These are phyloP conservation scores for Mixia osmundae DNA, from an alignment of 1,284 basidiomycete species.

Conservation along the genomic window DNA sequence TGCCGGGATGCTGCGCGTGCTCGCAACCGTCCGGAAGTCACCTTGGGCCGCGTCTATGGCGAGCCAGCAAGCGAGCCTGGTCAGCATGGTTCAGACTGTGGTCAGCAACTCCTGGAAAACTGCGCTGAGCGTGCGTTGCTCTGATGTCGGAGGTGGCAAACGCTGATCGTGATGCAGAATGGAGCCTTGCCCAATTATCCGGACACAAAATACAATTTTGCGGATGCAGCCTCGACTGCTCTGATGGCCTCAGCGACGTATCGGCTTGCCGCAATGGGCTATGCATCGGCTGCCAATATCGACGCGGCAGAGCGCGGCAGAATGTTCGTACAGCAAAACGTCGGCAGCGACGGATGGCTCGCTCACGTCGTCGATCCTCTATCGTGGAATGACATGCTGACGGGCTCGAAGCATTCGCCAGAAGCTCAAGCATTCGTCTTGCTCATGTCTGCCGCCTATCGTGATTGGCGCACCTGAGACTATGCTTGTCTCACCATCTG, in stretches of 20 bases:
- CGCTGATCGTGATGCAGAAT: constrained; percentile 26
- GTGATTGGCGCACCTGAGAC: too few relatives aligned
- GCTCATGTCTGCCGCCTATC: not conserved
- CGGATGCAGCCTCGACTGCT: constrained; percentile 48
- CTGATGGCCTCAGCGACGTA: constrained; percentile 56
- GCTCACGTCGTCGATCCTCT: not conserved
- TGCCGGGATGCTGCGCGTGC: constrained; percentile 54
- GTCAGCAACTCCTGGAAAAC: not conserved
- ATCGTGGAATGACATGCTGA: not conserved
- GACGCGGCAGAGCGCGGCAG: constrained; percentile 17
- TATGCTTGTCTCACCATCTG: not conserved
- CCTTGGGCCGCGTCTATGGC: constrained; percentile 29
- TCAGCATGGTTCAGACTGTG: constrained; percentile 23
- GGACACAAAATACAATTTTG: constrained; percentile 35
- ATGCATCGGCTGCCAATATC: constrained; percentile 30
- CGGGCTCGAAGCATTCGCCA: not conserved
- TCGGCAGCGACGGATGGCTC: constrained; percentile 1
- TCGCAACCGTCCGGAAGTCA: constrained; percentile 44
- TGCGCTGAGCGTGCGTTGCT: not conserved
- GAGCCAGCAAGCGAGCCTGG: constrained; percentile 28
- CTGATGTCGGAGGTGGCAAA: not conserved
- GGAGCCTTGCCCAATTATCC: constrained; percentile 43
- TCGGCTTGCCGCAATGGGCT: constrained; percentile 34
- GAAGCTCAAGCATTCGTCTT: constrained; percentile 1
- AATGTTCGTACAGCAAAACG: not conserved